Conservation (phyloP, 2,329 filamentous ascomycete genomes). For the Purpureocillium takamizusanense region DNA sequence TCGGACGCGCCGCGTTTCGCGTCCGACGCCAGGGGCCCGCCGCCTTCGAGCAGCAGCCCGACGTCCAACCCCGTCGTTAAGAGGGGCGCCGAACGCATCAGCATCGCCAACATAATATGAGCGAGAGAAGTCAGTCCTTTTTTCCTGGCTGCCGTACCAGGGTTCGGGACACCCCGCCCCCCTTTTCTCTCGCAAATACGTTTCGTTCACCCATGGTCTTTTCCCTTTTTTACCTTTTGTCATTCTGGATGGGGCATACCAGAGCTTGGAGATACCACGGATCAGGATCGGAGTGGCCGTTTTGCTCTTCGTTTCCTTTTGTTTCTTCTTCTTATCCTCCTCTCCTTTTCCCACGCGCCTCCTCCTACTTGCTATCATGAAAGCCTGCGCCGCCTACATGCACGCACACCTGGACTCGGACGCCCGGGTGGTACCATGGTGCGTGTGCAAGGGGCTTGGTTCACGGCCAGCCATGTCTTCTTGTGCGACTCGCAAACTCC, state of each 20-base stretch:
- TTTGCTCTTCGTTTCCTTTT: not conserved
- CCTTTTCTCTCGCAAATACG: too few species aligned
- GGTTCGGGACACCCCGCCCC: too few species aligned
- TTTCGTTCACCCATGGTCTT: too few species aligned
- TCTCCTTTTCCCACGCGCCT: not conserved
- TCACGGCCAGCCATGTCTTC: too few species aligned
- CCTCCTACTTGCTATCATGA: too few species aligned
- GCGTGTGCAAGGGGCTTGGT: too few species aligned
- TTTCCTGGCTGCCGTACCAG: slow-evolving; percentile 1
- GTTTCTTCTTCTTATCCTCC: slow-evolving; percentile 1
- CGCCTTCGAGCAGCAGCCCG: slow-evolving; percentile 15
- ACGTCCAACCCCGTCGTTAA: slow-evolving; percentile 17
- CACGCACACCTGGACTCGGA: too few species aligned
- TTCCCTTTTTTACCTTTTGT: slow-evolving; percentile 1
- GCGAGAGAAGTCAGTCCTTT: not conserved
- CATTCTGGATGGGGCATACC: slow-evolving; percentile 5
- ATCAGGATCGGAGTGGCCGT: not conserved
- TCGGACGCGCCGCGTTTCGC: slow-evolving; percentile 20
- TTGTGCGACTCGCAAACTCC: too few species aligned
- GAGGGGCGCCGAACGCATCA: slow-evolving; percentile 21
- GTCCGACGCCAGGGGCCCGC: slow-evolving; percentile 13
- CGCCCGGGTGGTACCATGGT: too few species aligned
- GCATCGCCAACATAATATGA: slow-evolving; percentile 30
- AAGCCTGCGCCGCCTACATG: too few species aligned
- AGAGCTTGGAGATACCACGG: slow-evolving; percentile 13